Evolutionary conservation across 2,329 filamentous ascomycete species (phyloP).

Genomic region (Colletotrichum scovillei): DNA sequence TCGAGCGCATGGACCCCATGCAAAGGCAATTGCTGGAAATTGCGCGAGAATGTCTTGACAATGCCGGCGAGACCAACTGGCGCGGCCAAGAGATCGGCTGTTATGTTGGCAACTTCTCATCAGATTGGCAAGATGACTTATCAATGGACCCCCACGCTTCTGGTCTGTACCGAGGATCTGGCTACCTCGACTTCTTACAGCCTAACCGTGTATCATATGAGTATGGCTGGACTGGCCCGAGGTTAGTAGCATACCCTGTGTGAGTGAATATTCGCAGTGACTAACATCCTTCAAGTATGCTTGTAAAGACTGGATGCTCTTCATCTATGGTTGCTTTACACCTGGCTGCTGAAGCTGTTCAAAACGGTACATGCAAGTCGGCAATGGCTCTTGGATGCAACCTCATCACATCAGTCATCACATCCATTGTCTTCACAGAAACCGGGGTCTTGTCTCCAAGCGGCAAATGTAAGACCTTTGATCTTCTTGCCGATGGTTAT

Average conservation of each 20-base stretch:
- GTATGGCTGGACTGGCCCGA: slow-evolving; percentile 46
- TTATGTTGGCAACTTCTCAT: slow-evolving; percentile 44
- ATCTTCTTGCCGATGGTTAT: slow-evolving; percentile 57
- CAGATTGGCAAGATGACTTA: slow-evolving; percentile 41
- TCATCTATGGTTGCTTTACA: slow-evolving; percentile 45
- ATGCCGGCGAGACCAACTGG: slow-evolving; percentile 41
- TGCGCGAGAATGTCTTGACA: slow-evolving; percentile 44
- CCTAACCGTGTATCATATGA: slow-evolving; percentile 47
- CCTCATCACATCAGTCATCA: slow-evolving; percentile 40
- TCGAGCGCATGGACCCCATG: slow-evolving; percentile 45
- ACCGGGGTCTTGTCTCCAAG: slow-evolving; percentile 43
- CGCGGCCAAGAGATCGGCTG: slow-evolving; percentile 42
- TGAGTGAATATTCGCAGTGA: no score
- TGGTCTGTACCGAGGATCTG: slow-evolving; percentile 37
- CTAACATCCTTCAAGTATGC: slow-evolving; percentile 40
- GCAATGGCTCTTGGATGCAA: slow-evolving; percentile 48
- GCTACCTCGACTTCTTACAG: slow-evolving; percentile 39
- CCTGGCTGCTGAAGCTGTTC: slow-evolving; percentile 44
- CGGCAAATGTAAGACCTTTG: slow-evolving; percentile 47
- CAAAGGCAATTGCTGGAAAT: slow-evolving; percentile 43
- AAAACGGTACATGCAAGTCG: slow-evolving; percentile 40
- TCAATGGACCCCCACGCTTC: slow-evolving; percentile 22
- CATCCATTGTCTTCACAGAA: slow-evolving; percentile 36
- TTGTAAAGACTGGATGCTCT: slow-evolving; percentile 50
- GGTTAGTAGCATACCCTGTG: slow-evolving; percentile 35